Evolutionary conservation across 2,329 filamentous ascomycete genomes (phyloP).

Genomic region (Anisogramma anomala): DNA sequence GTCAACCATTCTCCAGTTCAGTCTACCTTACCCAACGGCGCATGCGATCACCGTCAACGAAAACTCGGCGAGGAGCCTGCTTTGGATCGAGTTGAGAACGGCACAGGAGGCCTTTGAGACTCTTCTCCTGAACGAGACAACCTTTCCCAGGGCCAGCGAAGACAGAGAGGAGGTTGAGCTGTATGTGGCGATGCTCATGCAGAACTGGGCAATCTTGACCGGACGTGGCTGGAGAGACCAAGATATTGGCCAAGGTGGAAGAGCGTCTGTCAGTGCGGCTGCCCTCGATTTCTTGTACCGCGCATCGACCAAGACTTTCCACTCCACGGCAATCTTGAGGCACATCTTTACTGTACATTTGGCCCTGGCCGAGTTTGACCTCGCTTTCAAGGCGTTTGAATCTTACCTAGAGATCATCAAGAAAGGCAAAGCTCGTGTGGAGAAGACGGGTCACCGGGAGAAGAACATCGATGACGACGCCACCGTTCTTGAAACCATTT

Average conservation of each 20-base stretch:
- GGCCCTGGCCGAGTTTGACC: conserved; percentile 78
- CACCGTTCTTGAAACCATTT: conserved; percentile 63
- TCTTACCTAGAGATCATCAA: conserved; percentile 84
- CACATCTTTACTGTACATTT: conserved; percentile 82
- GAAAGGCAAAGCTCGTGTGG: conserved; percentile 70
- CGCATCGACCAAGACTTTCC: conserved; percentile 85
- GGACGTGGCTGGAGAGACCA: conserved; percentile 69
- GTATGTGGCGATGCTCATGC: conserved; percentile 68
- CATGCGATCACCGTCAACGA: conserved; percentile 32
- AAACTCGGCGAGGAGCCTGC: conserved; percentile 46
- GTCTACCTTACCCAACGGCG: conserved; percentile 47
- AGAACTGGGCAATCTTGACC: conserved; percentile 76
- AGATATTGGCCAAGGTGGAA: conserved; percentile 72
- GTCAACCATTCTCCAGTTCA: conserved; percentile 60
- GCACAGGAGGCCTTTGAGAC: conserved; percentile 72
- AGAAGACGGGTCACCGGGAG: conserved; percentile 64
- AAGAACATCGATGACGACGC: conserved; percentile 67
- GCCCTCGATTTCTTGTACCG: conserved; percentile 83
- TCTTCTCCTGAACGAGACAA: conserved; percentile 63
- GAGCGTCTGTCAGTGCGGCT: conserved; percentile 59
- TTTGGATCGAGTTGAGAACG: conserved; percentile 65
- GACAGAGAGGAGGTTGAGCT: conserved; percentile 67
- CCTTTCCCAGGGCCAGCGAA: conserved; percentile 76
- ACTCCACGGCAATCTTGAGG: conserved; percentile 80
- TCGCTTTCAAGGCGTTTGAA: conserved; percentile 82